Percentiles rank a stretch among this genome's conserved stretches.
Evolutionary conservation across 2,329 filamentous ascomycete species (phyloP).

Genomic region (Epichloe elymi): DNA sequence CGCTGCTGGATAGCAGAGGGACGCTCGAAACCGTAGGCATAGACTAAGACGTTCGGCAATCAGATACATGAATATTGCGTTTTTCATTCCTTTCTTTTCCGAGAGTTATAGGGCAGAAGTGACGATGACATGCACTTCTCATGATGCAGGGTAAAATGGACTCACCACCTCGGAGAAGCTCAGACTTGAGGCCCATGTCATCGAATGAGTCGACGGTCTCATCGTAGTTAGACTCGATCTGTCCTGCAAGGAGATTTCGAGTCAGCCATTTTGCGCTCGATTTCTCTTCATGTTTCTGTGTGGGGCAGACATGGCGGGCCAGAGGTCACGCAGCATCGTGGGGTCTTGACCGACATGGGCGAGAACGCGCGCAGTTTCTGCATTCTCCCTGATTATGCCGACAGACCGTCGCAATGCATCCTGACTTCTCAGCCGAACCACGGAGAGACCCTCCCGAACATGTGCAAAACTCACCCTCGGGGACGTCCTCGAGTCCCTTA

Average conservation of each 20-base stretch:
- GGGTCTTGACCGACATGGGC: background rate
- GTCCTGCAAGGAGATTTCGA: conserved; percentile 44
- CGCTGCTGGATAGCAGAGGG: conserved; percentile 99
- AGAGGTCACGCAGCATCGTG: background rate
- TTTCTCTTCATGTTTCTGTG: background rate
- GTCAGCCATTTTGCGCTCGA: conserved; percentile 7
- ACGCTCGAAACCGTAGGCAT: conserved; percentile 99
- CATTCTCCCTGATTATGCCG: background rate
- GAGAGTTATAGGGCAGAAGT: background rate
- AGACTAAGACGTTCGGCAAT: conserved; percentile 40
- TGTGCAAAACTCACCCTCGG: conserved; percentile 60
- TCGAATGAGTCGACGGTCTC: conserved; percentile 99
- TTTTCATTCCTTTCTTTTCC: background rate
- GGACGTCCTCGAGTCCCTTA: conserved; percentile 96
- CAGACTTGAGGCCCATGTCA: conserved; percentile 90
- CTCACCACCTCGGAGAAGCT: conserved; percentile 85
- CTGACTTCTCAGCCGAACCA: background rate
- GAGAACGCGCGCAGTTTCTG: background rate
- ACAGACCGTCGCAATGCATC: background rate
- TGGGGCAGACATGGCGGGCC: conserved; percentile 1
- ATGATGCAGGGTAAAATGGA: conserved; percentile 10
- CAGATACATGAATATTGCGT: background rate
- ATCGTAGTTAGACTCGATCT: conserved; percentile 99
- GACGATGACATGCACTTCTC: background rate
- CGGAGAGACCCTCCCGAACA: no score